Conservation (phyloP, 2,329 filamentous ascomycete genomes). For the Hypoxylon sp. region DNA sequence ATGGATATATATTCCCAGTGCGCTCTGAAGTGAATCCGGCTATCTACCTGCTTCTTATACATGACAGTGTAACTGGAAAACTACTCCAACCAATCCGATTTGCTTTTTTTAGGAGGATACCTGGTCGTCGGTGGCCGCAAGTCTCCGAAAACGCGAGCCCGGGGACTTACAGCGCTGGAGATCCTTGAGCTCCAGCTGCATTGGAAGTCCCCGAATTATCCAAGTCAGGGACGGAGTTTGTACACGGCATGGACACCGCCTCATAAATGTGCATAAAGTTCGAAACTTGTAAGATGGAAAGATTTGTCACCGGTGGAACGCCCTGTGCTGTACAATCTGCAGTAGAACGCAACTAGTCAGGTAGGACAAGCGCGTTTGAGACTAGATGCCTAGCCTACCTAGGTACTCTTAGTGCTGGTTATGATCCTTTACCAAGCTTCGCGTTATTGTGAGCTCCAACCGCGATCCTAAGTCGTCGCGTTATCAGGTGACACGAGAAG, state of each 20-base stretch:
- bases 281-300: not conserved
- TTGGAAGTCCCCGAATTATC: not conserved
- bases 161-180: not conserved
- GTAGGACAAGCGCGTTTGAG: no score
- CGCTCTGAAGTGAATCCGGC: not conserved
- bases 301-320: not conserved
- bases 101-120: constrained; percentile 1
- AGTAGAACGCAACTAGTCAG: no score
- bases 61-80: not conserved
- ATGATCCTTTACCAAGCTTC: not conserved
- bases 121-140: constrained; percentile 8
- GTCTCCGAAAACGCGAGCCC: constrained; percentile 3
- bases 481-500: constrained; percentile 46
- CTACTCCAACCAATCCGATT: not conserved
- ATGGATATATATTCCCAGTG: no score
- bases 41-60: constrained; percentile 9
- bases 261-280: not conserved
- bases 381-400: not conserved
- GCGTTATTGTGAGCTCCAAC: constrained; percentile 17
- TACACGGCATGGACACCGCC: not conserved
- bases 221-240: constrained; percentile 3
- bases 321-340: not conserved
- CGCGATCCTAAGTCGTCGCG: constrained; percentile 37
- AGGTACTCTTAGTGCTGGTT: not conserved
- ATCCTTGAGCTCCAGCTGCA: constrained; percentile 4